Base-by-base conservation (phyloP, 2,329 filamentous ascomycete genomes). In the Proliferodiscus dingleyae region DNA sequence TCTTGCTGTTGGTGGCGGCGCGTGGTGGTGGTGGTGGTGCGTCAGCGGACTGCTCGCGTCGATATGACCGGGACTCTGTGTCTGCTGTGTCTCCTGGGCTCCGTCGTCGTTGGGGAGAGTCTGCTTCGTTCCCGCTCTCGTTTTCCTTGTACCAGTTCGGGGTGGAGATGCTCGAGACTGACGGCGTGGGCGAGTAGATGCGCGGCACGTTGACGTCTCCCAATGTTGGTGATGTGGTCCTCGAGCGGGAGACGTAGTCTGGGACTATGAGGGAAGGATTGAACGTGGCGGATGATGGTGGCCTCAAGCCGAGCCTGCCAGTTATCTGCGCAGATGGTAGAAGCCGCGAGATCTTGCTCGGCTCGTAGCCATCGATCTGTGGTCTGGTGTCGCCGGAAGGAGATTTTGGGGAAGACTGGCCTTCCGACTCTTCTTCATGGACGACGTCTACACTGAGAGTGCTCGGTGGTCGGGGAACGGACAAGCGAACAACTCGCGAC, bases 401-500 rank as follows among this genome's bases (percentile, higher is more conserved):
- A 26, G 21, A 42, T 9, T 49, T 5, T 30, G 48, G 37, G 2
- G 47, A 46, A 2, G 30, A 13, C 30, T 54, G 46, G n/a, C 54
- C 53, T 47, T 57, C 57, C 2, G 49, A 41, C 37, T n/a, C n/a
- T n/a, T 59, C 56, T 41, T 61, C 59, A 3, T 45, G 49, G 5
- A 61, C 56, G 1, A 53, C 45, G 7, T 50, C 50, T 3, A 60
- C 54, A 16, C 33, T 38, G 4, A 43, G 36, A 19, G 36, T 43
- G 24, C 58, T 59, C 23, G 43, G 22, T 18, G 54, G 54, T 15
- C 52, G 47, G 7, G 55, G 44, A 2, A 60, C 47, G 16, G 60
- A 62, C 36, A 62, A 57, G 9, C 53, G 54, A 16, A 59, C 34
- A 0, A 56, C 49, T 29, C 57, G 55, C 0, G 55, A 58, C 34